Evolutionary conservation across 2,329 filamentous ascomycete genomes (phyloP).

Genomic region (Rugonectria rugulosa): DNA sequence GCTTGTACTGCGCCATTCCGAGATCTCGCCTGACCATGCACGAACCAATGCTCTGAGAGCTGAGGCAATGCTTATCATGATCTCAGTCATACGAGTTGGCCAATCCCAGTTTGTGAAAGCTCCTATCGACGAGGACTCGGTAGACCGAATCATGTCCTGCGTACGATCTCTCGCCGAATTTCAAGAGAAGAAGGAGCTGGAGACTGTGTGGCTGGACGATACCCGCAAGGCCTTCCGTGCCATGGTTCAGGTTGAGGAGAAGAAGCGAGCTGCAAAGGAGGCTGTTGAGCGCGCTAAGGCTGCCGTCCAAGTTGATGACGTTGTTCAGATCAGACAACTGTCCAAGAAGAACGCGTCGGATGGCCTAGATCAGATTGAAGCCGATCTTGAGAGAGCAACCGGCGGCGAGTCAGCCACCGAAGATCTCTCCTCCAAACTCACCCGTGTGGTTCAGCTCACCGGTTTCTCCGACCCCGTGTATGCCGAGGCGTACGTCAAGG

Average conservation of each 20-base stretch:
- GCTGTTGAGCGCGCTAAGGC: constrained; percentile 92
- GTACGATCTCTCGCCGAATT: constrained; percentile 93
- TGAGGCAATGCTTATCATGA: constrained; percentile 99
- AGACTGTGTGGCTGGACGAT: constrained; percentile 92
- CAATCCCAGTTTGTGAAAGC: constrained; percentile 99
- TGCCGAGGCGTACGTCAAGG: constrained; percentile 98
- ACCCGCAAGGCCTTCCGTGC: constrained; percentile 94
- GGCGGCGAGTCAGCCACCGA: constrained; percentile 85
- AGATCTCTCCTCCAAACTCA: constrained; percentile 92
- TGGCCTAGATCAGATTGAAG: constrained; percentile 83
- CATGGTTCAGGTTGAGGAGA: constrained; percentile 97
- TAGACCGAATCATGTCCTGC: constrained; percentile 99
- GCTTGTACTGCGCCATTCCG: constrained; percentile 95
- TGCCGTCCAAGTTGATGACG: constrained; percentile 94
- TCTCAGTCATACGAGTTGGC: constrained; percentile 95
- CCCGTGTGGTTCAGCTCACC: constrained; percentile 93
- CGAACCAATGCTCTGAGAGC: constrained; percentile 94
- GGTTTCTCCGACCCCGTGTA: constrained; percentile 99
- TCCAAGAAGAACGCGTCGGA: constrained; percentile 89
- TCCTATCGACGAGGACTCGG: constrained; percentile 95
- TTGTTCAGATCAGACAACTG: constrained; percentile 90
- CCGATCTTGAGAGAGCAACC: constrained; percentile 92
- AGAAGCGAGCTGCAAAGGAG: constrained; percentile 95
- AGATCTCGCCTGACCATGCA: constrained; percentile 85
- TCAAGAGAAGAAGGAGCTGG: constrained; percentile 85